phyloP scores from a whole-genome alignment of 1,139 yeast species.

The Hyphopichia wangnamkhiaoensis region DNA sequence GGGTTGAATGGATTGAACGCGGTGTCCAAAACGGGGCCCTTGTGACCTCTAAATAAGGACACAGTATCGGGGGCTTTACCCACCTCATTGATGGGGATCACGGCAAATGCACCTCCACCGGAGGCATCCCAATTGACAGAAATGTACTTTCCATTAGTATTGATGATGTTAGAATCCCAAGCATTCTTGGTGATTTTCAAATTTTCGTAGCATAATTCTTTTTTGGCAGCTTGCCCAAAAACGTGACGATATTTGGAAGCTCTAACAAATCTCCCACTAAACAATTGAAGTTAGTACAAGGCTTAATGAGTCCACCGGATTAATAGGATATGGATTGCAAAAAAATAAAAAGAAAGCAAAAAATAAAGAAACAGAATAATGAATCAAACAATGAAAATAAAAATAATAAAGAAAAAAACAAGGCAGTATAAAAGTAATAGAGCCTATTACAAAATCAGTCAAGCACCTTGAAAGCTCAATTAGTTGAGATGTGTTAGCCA shows the following conservation, averaged over 20 bases:
- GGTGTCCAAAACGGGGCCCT: constrained; percentile 92
- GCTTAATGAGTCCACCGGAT: no score
- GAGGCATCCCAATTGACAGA: constrained; percentile 92
- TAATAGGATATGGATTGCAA: no score
- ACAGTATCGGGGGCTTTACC: constrained; percentile 96
- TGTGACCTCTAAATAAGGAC: constrained; percentile 92
- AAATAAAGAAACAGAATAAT: no score
- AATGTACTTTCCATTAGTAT: constrained; percentile 76
- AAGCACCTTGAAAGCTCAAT: no score
- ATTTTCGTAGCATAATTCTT: constrained; percentile 86
- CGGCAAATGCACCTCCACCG: constrained; percentile 97
- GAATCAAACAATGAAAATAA: no score
- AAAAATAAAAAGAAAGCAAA: no score
- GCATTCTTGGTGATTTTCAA: constrained; percentile 85
- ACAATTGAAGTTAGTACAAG: background rate
- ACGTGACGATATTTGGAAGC: constrained; percentile 97
- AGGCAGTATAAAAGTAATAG: no score
- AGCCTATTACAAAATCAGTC: no score
- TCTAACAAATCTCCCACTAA: constrained; percentile 88
- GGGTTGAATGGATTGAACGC: constrained; percentile 91
- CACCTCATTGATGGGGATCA: constrained; percentile 78
- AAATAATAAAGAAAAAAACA: no score
- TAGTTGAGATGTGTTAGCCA: no score
- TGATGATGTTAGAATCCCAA: constrained; percentile 90
- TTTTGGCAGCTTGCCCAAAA: constrained; percentile 88